Base-by-base conservation (phyloP, 2,329 filamentous ascomycete genomes). In the Fusarium brachygibbosum region DNA sequence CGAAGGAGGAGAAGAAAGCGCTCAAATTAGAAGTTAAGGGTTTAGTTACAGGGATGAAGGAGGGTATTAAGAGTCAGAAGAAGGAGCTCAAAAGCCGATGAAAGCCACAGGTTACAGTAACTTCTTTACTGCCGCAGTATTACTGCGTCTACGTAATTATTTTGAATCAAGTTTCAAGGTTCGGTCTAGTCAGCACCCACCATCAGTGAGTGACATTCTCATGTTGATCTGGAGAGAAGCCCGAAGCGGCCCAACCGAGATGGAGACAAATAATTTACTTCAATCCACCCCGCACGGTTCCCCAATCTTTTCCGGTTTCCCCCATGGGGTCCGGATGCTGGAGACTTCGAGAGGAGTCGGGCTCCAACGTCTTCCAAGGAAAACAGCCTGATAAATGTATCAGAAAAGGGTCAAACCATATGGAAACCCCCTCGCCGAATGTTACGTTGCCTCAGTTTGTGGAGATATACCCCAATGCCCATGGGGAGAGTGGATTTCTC, bases 1-100 rank as follows among this genome's bases (percentile, higher is more conserved):
- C 55, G 7, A 69, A 66, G 21, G 66, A 69, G 6, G 66, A 68
- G 1, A 68, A 69, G 54, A 60, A 53, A 46, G 60, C 65, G 25
- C 61, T 69, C 32, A 69, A 69, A 51, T 44, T 32, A 23, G 61
- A 69, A 49, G 44, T 69, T 34, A 54, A 54, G 65, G 66, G 42
- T n/a, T 35, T 68, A 13, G 46, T 50, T 3, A 58, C 45, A 31
- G 60, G 60, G 6, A 35, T 69, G 6, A 69, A 69, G 38, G 41
- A 35, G 12, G 54, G 52, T 1, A 55, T 62, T 5, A 57, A 50
- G 41, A 28, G 14, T 14, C 55, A 52, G 7, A 66, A 66, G 34
- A 40, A 38, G 2, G 42, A 63, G n/a, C 11, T 63, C 16, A 63
- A 44, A 25, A 40, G 25, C 32, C 48, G 52, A 37, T 31, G 17